phyloP scores from a whole-genome alignment of 1,139 yeast genomes.

The Debaryomycetaceae sp. region DNA sequence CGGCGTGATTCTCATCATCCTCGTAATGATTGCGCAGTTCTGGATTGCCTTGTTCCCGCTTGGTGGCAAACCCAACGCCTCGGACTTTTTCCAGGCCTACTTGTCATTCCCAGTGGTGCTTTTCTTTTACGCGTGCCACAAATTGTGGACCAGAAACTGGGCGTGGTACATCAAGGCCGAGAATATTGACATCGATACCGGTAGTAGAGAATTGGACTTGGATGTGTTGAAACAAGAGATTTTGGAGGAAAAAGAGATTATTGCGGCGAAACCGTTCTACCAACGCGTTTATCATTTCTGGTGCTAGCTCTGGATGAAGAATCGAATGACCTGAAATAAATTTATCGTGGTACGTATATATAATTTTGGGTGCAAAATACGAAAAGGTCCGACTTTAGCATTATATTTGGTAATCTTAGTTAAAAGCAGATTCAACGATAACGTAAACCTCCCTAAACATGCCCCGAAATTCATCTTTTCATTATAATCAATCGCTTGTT shows the following conservation, averaged over 20 bases:
- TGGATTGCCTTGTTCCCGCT: conserved; percentile 74
- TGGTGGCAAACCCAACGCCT: conserved; percentile 52
- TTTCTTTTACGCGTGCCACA: conserved; percentile 54
- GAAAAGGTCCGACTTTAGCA: too few relatives aligned
- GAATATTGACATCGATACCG: conserved; percentile 64
- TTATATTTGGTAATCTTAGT: too few relatives aligned
- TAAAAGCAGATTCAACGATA: too few relatives aligned
- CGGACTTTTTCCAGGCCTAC: conserved; percentile 56
- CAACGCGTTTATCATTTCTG: conserved; percentile 50
- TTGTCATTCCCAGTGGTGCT: conserved; percentile 60
- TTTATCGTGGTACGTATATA: neutral
- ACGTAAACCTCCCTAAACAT: too few relatives aligned
- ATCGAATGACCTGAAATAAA: neutral
- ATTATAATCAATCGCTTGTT: too few relatives aligned
- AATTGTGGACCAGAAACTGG: conserved; percentile 54
- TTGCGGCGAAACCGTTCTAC: conserved; percentile 49
- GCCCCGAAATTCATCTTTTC: too few relatives aligned
- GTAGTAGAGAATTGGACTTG: conserved; percentile 64
- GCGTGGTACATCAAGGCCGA: conserved; percentile 39
- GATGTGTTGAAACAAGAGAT: conserved; percentile 64
- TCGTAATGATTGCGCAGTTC: conserved; percentile 74
- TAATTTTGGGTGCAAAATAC: too few relatives aligned
- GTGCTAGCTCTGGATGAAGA: conserved; percentile 34
- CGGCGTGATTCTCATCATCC: conserved; percentile 56
- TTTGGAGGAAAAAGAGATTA: conserved; percentile 52